Conservation (phyloP, 2,329 filamentous ascomycete genomes). For the Ophiostoma piceae region DNA sequence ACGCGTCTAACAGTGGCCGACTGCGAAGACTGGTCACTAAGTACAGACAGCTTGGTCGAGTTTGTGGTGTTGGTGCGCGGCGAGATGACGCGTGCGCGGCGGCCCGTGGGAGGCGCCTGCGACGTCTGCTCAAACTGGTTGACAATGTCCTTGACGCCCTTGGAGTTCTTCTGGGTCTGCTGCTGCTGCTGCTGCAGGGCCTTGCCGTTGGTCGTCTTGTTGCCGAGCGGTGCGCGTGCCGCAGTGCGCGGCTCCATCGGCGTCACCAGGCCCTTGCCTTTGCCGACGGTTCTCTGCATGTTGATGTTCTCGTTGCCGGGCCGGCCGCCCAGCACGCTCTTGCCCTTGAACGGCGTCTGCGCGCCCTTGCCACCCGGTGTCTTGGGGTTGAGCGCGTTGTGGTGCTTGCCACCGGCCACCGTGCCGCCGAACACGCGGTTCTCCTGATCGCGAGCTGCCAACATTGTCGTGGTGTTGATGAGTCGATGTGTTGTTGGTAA, state of each 20-base stretch:
- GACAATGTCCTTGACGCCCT: constrained; percentile 53
- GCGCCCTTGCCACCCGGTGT: constrained; percentile 69
- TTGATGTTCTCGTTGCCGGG: constrained; percentile 54
- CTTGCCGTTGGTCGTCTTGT: constrained; percentile 96
- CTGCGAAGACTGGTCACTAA: constrained; percentile 35
- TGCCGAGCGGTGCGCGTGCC: constrained; percentile 71
- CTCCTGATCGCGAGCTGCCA: constrained; percentile 79
- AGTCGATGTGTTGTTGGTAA: not conserved
- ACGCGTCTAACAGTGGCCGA: constrained; percentile 33
- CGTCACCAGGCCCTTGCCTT: constrained; percentile 65
- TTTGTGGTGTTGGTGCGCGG: constrained; percentile 41
- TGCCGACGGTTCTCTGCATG: constrained; percentile 42
- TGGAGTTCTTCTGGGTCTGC: constrained; percentile 12
- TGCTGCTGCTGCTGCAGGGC: constrained; percentile 33
- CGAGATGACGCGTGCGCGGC: constrained; percentile 54
- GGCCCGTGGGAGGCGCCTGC: constrained; percentile 46
- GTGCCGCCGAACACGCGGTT: constrained; percentile 76
- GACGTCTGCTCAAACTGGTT: constrained; percentile 57
- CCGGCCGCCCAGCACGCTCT: constrained; percentile 51
- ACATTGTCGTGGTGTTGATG: constrained; percentile 46
- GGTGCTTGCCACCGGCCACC: constrained; percentile 63
- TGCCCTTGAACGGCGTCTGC: constrained; percentile 75
- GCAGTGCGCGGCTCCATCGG: constrained; percentile 59
- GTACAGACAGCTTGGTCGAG: constrained; percentile 57
- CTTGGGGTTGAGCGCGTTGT: constrained; percentile 64